phyloP scores from a whole-genome alignment of 129 eudicot species.

The Chrysanthemum seticuspe region DNA sequence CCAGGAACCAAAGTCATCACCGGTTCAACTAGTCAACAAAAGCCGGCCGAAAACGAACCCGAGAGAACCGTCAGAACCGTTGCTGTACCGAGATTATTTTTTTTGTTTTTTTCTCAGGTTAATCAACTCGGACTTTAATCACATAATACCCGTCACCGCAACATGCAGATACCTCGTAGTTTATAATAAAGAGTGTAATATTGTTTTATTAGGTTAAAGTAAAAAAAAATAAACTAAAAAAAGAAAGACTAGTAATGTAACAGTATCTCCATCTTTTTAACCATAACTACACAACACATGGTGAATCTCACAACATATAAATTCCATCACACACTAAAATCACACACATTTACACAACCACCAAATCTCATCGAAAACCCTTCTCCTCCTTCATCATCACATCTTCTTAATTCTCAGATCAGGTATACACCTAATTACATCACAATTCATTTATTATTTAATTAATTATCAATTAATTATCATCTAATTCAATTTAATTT shows the following conservation, averaged over 20 bases:
- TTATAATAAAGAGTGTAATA: no score
- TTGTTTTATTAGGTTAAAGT: no score
- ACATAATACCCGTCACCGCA: no score
- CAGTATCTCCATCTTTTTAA: conserved; percentile 38
- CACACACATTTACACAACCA: conserved; percentile 27
- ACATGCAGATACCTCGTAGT: no score
- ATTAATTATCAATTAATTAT: conserved; percentile 25
- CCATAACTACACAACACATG: conserved; percentile 27
- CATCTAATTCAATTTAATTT: conserved; percentile 19
- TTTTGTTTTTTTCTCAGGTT: no score
- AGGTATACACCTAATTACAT: no score
- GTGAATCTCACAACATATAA: conserved; percentile 21
- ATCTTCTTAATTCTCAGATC: conserved; percentile 37
- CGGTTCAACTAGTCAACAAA: no score
- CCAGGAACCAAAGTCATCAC: no score
- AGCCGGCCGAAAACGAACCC: no score
- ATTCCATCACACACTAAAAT: conserved; percentile 27
- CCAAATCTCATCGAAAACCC: conserved; percentile 57
- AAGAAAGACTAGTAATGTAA: conserved; percentile 21
- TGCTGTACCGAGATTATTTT: no score
- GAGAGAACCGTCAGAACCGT: no score
- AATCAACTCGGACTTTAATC: no score
- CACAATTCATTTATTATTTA: neutral
- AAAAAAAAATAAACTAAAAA: conserved; percentile 11
- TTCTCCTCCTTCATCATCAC: conserved; percentile 41